phyloP scores from a whole-genome alignment of 1,284 basidiomycete genomes.

The Lentinus polychrous region DNA sequence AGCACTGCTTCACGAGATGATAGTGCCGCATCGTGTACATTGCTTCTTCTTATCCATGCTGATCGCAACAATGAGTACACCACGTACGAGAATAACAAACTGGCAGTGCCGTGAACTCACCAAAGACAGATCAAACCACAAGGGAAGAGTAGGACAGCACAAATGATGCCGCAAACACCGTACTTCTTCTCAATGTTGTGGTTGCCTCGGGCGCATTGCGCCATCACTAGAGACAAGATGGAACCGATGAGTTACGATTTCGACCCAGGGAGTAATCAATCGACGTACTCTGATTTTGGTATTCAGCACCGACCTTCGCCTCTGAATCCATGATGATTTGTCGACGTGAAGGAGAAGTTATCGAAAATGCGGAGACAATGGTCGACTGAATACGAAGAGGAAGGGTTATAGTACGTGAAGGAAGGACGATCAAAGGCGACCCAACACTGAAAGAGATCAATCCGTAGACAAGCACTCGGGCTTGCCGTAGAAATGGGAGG shows the following conservation, averaged over 20 bases:
- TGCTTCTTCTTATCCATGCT: background rate
- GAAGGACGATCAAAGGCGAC: too few relatives aligned
- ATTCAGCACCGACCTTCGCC: too few relatives aligned
- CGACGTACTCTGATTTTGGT: too few relatives aligned
- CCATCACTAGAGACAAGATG: slow-evolving; percentile 1
- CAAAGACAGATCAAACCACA: slow-evolving; percentile 6
- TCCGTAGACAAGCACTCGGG: too few relatives aligned
- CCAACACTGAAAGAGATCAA: too few relatives aligned
- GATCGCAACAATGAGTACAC: background rate
- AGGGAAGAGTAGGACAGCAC: slow-evolving; percentile 4
- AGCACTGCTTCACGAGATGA: background rate
- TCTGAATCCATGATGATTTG: too few relatives aligned
- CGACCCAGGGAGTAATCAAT: too few relatives aligned
- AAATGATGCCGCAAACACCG: slow-evolving; percentile 5
- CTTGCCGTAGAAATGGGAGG: too few relatives aligned
- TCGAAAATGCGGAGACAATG: too few relatives aligned
- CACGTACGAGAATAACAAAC: background rate
- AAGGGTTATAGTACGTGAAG: too few relatives aligned
- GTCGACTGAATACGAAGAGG: too few relatives aligned
- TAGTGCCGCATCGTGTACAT: slow-evolving; percentile 6
- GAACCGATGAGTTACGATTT: background rate
- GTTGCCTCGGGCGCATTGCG: slow-evolving; percentile 5
- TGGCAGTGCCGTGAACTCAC: background rate
- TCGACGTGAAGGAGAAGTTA: too few relatives aligned
- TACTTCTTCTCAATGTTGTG: slow-evolving; percentile 6